Percentiles rank a stretch among this genome's conserved stretches.
These are phyloP conservation scores for Chalciporus chontae DNA, from an alignment of 768 basidiomycete genomes.

Conservation along the genomic window DNA sequence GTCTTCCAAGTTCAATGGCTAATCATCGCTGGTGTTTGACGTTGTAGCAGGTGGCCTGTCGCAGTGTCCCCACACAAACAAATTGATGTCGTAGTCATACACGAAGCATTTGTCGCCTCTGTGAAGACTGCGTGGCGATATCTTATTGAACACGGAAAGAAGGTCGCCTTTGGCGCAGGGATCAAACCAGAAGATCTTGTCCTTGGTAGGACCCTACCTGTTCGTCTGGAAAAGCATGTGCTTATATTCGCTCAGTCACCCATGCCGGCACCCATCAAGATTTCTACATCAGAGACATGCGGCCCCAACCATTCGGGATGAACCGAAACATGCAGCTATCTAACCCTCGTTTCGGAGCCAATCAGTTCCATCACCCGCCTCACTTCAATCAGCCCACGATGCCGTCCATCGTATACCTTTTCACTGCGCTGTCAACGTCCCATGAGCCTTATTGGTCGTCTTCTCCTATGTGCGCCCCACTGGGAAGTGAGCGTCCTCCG, in stretches of 20 bases:
- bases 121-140: constrained; percentile 39
- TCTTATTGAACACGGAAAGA: constrained; percentile 32
- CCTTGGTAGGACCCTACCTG: constrained; percentile 31
- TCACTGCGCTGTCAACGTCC: constrained; percentile 34
- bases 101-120: constrained; percentile 26
- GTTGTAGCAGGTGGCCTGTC: constrained; percentile 40
- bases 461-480: constrained; percentile 26
- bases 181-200: constrained; percentile 41
- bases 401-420: constrained; percentile 41
- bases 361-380: constrained; percentile 7
- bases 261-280: constrained; percentile 39
- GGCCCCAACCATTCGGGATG: constrained; percentile 17
- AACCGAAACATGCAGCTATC: constrained; percentile 4
- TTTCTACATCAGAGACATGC: constrained; percentile 37
- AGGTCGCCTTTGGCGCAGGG: constrained; percentile 29
- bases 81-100: constrained; percentile 37
- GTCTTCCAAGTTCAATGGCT: background rate
- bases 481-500: constrained; percentile 14
- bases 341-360: constrained; percentile 5
- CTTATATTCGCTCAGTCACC: constrained; percentile 32
- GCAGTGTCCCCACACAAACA: constrained; percentile 36
- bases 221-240: too few relatives aligned
- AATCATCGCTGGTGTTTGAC: background rate
- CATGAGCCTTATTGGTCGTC: constrained; percentile 40
- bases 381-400: constrained; percentile 23